phyloP scores from a whole-genome alignment of 2,329 filamentous ascomycete species.

The Drechslerella stenobrocha region DNA sequence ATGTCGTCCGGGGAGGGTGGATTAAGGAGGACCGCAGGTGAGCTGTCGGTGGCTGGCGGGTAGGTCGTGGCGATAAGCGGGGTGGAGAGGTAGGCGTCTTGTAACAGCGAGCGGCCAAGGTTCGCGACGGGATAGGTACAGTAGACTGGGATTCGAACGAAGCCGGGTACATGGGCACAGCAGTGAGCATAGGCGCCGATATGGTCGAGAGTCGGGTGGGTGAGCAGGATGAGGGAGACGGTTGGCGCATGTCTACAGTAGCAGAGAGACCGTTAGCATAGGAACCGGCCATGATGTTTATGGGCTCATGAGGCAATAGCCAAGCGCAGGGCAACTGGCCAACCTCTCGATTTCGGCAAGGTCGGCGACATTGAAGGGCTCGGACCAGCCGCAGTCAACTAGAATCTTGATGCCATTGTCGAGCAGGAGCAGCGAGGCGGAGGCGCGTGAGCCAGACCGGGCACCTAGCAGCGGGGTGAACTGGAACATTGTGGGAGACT shows the following conservation, averaged over 20 bases:
- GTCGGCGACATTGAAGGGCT: conserved; percentile 78
- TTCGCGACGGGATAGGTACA: conserved; percentile 92
- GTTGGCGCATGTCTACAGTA: conserved; percentile 76
- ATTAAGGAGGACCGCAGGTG: conserved; percentile 59
- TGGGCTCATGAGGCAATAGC: no score
- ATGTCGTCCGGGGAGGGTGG: conserved; percentile 86
- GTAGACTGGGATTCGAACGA: conserved; percentile 89
- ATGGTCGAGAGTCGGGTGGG: conserved; percentile 88
- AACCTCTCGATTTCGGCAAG: conserved; percentile 89
- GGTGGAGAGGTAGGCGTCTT: conserved; percentile 88
- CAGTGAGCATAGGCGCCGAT: conserved; percentile 93
- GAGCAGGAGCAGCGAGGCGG: conserved; percentile 93
- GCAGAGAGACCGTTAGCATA: conserved; percentile 15
- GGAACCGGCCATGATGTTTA: conserved; percentile 17
- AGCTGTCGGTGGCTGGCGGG: conserved; percentile 58
- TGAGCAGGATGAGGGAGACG: conserved; percentile 88
- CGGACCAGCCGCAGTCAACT: conserved; percentile 94
- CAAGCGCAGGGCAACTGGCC: conserved; percentile 53
- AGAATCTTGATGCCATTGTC: conserved; percentile 96
- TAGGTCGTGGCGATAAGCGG: conserved; percentile 57
- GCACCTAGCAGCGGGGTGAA: conserved; percentile 92
- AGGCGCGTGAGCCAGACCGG: conserved; percentile 80
- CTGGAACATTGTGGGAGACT: conserved; percentile 89
- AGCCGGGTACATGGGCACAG: conserved; percentile 92
- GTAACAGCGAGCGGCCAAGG: conserved; percentile 83